Evolutionary conservation across 257 asterid genomes (phyloP), one percentile per base, ranked within the genome.

Genomic region (Solanum appendiculatum): DNA sequence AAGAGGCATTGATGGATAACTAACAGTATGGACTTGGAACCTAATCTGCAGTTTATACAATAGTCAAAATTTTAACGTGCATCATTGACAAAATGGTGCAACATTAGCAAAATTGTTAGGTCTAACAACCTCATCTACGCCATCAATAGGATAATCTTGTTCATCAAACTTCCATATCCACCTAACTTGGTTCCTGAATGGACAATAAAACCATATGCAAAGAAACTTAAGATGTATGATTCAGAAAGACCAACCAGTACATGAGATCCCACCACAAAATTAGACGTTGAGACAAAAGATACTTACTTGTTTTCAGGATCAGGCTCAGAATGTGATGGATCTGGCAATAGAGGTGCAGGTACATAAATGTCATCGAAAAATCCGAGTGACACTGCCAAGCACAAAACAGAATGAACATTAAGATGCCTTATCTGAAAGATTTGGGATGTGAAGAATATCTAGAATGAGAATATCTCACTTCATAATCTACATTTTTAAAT

Each of bases 321-420:
- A 88, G 96, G 94, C 85, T 92, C 98, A 36, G 88, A 73, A 64
- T 42, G 87, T 34, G 89, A 92, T 37, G 90, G 91, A 63, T 74
- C 58, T 16, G 94, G 92, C 90, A 92, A 36, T 85, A 88, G 40
- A 84, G 89, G 86, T 42, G 86, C 81, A 14, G 94, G 94, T 27
- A 92, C 86, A 86, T 91, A 89, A 44, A 92, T 95, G 91, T 97
- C 99, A 21, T 94, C 94, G 21, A 97, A 97, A 91, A 97, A 97
- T 73, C 98, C 99, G 77, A 97, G 94, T 2, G 99, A 89, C 88
- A 97, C 99, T 96, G 94, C 89, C 74, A 86, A 82, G 48, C 13
- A 23, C 37, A 88, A 66, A 81, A 31, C 34, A 14, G 42, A 10
- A 81, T 21, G 1, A 81, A 48, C 44, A 81, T 29, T 31, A 81